phyloP scores from a whole-genome alignment of 768 basidiomycete species.

The Phallus indusiatus region DNA sequence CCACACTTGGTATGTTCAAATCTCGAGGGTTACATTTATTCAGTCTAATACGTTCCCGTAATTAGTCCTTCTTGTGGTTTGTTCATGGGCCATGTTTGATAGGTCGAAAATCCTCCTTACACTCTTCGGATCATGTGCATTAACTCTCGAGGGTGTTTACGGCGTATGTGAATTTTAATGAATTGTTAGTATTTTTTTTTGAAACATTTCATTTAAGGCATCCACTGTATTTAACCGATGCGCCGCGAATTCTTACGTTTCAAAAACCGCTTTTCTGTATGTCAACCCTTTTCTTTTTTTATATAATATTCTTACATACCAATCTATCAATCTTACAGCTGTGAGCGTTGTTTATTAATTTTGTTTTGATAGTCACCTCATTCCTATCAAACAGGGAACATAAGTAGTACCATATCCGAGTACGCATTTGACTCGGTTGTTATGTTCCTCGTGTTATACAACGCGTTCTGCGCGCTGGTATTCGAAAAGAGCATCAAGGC shows the following conservation, averaged over 20 bases:
- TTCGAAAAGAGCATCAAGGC: constrained; percentile 8
- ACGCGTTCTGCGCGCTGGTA: constrained; percentile 4
- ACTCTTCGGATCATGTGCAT: background rate
- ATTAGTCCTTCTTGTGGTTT: constrained; percentile 4
- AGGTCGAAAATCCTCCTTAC: background rate
- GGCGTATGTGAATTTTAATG: background rate
- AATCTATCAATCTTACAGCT: background rate
- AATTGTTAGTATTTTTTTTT: too few species aligned
- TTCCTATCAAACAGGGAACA: background rate
- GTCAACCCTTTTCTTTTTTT: background rate
- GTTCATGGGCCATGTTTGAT: constrained; percentile 8
- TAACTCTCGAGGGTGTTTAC: background rate
- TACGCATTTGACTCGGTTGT: background rate
- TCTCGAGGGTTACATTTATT: too few species aligned
- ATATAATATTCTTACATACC: background rate
- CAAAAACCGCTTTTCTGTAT: background rate
- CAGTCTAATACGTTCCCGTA: background rate
- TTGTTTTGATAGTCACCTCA: background rate
- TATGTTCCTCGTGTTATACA: constrained; percentile 7
- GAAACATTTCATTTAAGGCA: background rate
- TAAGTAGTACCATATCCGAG: background rate
- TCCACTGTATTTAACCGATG: background rate
- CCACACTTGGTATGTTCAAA: background rate
- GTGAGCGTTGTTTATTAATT: background rate
- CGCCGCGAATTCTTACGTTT: background rate